Evolutionary conservation across 345 rosid species (phyloP).

Genomic region (Salix purpurea): DNA sequence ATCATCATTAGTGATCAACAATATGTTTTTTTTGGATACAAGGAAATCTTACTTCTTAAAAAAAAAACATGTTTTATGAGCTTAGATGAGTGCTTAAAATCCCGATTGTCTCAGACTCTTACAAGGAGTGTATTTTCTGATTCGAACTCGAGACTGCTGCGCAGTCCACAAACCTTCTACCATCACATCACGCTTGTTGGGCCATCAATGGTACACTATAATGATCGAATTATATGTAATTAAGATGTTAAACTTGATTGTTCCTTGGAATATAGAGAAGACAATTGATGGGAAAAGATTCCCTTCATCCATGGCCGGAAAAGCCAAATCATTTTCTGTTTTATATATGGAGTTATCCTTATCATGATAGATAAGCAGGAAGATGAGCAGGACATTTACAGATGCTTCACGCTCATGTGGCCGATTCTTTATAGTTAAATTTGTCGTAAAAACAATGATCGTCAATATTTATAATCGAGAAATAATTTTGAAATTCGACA

Average conservation of each 20-base stretch:
- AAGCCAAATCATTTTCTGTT: background rate
- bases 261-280: background rate
- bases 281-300: background rate
- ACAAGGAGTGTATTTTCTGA: rapidly evolving
- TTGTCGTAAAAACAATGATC: background rate
- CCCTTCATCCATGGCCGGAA: background rate
- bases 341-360: no score
- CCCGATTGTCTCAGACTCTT: rapidly evolving
- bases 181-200: rapidly evolving
- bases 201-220: no score
- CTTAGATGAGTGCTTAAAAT: no score
- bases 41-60: no score
- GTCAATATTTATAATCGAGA: no score
- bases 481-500: background rate
- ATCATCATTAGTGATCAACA: no score
- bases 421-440: background rate
- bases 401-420: background rate
- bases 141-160: no score
- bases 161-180: rapidly evolving
- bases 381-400: no score
- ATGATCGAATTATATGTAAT: no score
- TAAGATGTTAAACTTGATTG: background rate
- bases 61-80: no score
- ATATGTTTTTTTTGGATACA: no score
- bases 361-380: no score